A percentile compares a stretch with the other conserved stretches of the same genome.
These are phyloP conservation scores for Singerocomus inundabilis DNA, from an alignment of 1,284 basidiomycete genomes.

Conservation along the genomic window DNA sequence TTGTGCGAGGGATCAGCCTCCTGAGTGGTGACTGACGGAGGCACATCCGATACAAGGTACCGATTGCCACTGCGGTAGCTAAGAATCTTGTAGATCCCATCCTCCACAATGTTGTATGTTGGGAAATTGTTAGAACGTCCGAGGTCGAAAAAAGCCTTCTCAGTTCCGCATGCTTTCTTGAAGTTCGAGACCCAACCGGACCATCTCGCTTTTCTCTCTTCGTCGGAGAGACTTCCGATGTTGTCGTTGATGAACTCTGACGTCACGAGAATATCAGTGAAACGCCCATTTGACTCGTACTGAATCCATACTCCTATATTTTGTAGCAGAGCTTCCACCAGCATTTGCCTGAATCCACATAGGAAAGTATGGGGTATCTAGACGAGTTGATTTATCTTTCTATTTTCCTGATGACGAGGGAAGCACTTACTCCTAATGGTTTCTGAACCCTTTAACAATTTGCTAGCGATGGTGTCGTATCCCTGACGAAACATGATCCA, in stretches of 20 bases:
- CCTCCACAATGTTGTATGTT: conserved; percentile 3
- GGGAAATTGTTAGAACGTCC: background rate
- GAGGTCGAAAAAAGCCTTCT: conserved; percentile 9
- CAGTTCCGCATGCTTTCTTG: conserved; percentile 2
- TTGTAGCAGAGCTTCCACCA: background rate
- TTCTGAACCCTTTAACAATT: background rate
- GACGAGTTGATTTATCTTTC: background rate
- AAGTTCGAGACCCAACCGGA: background rate
- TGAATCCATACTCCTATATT: conserved; percentile 1
- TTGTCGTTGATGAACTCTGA: conserved; percentile 10
- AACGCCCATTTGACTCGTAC: background rate
- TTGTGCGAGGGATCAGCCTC: background rate
- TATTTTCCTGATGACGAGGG: background rate
- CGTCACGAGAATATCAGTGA: background rate
- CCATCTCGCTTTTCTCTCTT: background rate
- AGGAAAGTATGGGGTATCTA: conserved; percentile 10
- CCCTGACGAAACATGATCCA: conserved; percentile 1
- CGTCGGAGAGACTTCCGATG: background rate
- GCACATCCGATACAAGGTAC: background rate
- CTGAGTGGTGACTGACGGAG: background rate
- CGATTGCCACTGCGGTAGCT: conserved; percentile 4
- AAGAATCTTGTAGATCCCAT: conserved; percentile 13
- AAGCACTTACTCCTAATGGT: conserved; percentile 10
- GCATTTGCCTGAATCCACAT: conserved; percentile 1
- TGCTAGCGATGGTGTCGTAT: conserved; percentile 8